phyloP scores from a whole-genome alignment of 139 green algal species.

The Marvania coccoides region DNA sequence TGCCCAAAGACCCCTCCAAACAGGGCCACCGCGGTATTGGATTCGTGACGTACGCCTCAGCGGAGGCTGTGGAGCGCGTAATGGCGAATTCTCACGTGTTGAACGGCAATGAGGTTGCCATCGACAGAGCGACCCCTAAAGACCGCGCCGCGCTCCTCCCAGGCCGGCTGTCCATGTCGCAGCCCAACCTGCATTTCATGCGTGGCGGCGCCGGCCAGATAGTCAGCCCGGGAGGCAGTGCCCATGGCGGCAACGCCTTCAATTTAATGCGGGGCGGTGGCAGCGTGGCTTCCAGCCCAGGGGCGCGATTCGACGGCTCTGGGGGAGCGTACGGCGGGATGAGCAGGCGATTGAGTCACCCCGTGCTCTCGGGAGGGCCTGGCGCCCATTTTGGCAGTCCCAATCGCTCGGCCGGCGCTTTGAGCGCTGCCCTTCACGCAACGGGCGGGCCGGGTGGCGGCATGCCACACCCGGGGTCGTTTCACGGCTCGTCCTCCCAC shows the following conservation, averaged over 20 bases:
- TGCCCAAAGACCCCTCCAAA: constrained; percentile 75
- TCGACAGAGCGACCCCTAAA: constrained; percentile 82
- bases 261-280: background rate
- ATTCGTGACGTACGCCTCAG: constrained; percentile 74
- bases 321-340: no score
- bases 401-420: no score
- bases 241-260: background rate
- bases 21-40: constrained; percentile 76
- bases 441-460: no score
- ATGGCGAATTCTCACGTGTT: constrained; percentile 35
- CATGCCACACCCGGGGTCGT: background rate
- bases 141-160: constrained; percentile 22
- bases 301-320: no score
- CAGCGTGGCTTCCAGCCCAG: background rate
- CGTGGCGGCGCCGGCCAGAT: background rate
- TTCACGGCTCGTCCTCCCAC: background rate
- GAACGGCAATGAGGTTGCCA: constrained; percentile 75
- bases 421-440: no score
- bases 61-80: constrained; percentile 60
- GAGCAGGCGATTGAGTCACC: background rate
- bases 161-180: constrained; percentile 4
- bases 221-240: background rate
- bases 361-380: background rate
- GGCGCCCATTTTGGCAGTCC: no score
- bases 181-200: constrained; percentile 19